Percentiles rank a stretch among this genome's conserved stretches.
phyloP scores from a whole-genome alignment of 139 green algal genomes.

The Trebouxia sp. region DNA sequence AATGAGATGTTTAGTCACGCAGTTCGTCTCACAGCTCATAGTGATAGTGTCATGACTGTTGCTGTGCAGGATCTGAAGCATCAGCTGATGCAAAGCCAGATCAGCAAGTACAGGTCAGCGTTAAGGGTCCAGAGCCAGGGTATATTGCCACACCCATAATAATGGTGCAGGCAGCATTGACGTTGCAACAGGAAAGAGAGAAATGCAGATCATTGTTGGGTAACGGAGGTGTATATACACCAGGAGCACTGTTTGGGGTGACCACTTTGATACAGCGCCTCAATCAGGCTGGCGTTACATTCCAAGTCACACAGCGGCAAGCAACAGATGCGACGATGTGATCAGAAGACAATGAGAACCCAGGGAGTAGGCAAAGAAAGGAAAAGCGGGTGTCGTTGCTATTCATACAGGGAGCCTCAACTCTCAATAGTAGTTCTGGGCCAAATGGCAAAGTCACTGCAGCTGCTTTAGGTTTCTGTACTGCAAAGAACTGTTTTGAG shows the following conservation, averaged over 20 bases:
- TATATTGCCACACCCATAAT: slow-evolving; percentile 67
- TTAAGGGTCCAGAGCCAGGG: slow-evolving; percentile 56
- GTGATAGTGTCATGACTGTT: no score
- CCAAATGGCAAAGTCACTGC: no score
- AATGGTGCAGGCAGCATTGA: slow-evolving; percentile 52
- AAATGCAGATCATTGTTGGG: not conserved
- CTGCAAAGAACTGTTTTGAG: no score
- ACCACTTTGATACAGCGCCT: slow-evolving; percentile 46
- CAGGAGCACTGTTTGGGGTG: slow-evolving; percentile 34
- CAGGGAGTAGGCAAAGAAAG: no score
- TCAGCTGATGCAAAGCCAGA: not conserved
- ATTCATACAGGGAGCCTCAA: no score
- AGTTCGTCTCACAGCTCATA: not conserved
- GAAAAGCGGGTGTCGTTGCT: no score
- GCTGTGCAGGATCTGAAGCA: not conserved
- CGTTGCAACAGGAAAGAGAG: slow-evolving; percentile 53
- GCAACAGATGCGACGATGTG: no score
- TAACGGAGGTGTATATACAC: slow-evolving; percentile 41
- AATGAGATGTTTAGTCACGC: no score
- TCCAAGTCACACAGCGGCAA: no score
- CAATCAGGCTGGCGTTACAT: slow-evolving; percentile 34
- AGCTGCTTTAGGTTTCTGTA: no score
- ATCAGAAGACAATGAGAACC: no score
- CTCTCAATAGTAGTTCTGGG: no score
- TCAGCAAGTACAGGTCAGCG: slow-evolving; percentile 16